Conservation (phyloP, 2,329 filamentous ascomycete genomes). For the Microsporum canis region DNA sequence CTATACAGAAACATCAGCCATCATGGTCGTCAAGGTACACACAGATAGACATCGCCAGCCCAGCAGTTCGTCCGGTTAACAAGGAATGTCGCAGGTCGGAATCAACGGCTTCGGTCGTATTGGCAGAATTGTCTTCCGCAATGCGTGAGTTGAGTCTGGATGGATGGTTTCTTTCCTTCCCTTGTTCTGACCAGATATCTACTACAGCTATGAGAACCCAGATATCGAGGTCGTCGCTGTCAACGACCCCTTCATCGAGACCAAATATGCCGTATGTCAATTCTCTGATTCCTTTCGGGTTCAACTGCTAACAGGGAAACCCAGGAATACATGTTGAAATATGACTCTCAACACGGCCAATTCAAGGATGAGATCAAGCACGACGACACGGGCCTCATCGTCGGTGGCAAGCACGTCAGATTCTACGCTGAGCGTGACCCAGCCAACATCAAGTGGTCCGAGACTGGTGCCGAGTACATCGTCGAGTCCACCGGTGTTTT, state of each 20-base stretch:
- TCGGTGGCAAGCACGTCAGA: slow-evolving; percentile 90
- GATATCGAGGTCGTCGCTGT: slow-evolving; percentile 90
- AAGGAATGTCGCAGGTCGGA: slow-evolving; percentile 57
- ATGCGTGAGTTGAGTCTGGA: slow-evolving; percentile 54
- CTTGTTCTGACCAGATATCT: background rate
- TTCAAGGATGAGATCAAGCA: slow-evolving; percentile 88
- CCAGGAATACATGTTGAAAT: slow-evolving; percentile 99
- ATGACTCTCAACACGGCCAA: slow-evolving; percentile 90
- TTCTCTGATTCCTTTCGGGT: slow-evolving; percentile 8
- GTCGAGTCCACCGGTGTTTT: slow-evolving; percentile 98
- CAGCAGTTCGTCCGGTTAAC: slow-evolving; percentile 8
- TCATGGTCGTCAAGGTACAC: slow-evolving; percentile 16
- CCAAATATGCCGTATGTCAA: slow-evolving; percentile 82
- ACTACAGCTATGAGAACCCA: slow-evolving; percentile 62
- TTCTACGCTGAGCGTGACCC: slow-evolving; percentile 94
- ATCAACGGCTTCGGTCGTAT: slow-evolving; percentile 99
- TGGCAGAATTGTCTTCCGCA: slow-evolving; percentile 97
- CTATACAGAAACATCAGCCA: slow-evolving; percentile 8
- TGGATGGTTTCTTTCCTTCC: background rate
- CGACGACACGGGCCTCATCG: slow-evolving; percentile 59
- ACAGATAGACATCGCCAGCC: background rate
- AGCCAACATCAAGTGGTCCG: slow-evolving; percentile 75
- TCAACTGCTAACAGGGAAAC: background rate
- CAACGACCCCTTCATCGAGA: slow-evolving; percentile 99
- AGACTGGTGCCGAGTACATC: slow-evolving; percentile 82